A percentile compares a stretch with the other conserved stretches of the same genome.
phyloP scores from a whole-genome alignment of 73 alveolate genomes.

The Paramecium biaurelia region DNA sequence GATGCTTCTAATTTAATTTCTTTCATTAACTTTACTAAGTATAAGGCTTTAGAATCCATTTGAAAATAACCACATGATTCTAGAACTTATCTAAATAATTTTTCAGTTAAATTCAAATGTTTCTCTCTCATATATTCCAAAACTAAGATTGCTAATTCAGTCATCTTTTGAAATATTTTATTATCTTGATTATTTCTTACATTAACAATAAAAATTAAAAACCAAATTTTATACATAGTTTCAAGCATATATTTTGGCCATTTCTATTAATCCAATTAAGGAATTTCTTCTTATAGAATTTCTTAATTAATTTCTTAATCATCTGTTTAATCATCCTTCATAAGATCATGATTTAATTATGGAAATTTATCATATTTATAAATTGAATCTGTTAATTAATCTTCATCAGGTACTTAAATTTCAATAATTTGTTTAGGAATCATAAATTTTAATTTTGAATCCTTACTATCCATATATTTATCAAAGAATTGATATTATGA shows the following conservation, averaged over 20 bases:
- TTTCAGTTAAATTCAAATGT: conserved; percentile 35
- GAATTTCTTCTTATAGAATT: not conserved
- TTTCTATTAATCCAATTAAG: not conserved
- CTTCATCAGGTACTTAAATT: conserved; percentile 20
- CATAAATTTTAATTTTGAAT: not conserved
- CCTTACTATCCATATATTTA: not conserved
- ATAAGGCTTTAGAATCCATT: conserved; percentile 26
- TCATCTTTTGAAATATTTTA: not conserved
- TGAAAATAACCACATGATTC: conserved; percentile 58
- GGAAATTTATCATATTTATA: conserved; percentile 56
- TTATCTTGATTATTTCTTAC: not conserved
- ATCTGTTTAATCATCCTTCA: not conserved
- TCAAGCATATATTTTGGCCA: conserved; percentile 47
- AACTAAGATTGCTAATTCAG: not conserved
- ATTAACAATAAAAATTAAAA: conserved; percentile 11
- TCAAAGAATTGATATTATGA: conserved; percentile 51
- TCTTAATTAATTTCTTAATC: conserved; percentile 18
- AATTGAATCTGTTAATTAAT: not conserved
- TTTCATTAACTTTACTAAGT: conserved; percentile 52
- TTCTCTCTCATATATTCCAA: conserved; percentile 26
- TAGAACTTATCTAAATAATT: conserved; percentile 41
- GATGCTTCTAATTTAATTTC: conserved; percentile 56
- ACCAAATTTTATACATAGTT: conserved; percentile 49
- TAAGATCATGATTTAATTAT: not conserved
- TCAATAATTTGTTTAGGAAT: not conserved